Base-by-base conservation (phyloP, 768 basidiomycete species). In the Mycena venus region DNA sequence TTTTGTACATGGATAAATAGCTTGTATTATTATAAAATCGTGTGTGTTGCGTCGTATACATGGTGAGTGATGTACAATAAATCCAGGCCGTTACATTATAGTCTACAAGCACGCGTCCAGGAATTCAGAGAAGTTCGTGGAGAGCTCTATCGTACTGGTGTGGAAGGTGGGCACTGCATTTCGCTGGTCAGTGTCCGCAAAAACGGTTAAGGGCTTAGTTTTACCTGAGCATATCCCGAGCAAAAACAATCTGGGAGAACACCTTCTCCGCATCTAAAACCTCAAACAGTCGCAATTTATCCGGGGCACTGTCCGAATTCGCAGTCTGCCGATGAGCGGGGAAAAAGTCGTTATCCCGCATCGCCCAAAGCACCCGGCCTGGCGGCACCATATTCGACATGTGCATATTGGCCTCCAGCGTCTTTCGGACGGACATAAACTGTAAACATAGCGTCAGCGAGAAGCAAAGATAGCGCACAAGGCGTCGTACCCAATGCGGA, bases 381-480 rank as follows among this genome's bases (percentile, higher is more conserved):
- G 95, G 93, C 15, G 95, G 95, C 74, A 90, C 95, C 80, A 95
- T 88, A 75, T 92, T 88, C 3, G 90, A 84, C 85, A 88, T 90
- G 60, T 91, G 89, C 95, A 96, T 96, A 72, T 94, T 95, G 55
- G 94, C 95, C 80, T 96, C 94, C 0, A 96, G 87, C 3, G 95
- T 95, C 86, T 94, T 96, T 55, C 95, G 90, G 70, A 94, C 89
- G 0, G 94, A 90, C 44, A 96, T 85, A 78, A 96, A 95, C 95
- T 96, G 68, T 31, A 71, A 38, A 68, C 29, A 2, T 34, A 27
- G 17, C 2, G 36, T 38, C 9, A n/a, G 17, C 23, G 47, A 66
- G 53, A 58, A 73, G 40, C 4, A 42, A 15, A 11, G 17, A 15
- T 4, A 64, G 59, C 32, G 8, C 27, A 31, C 61, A 15, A 38